Percentiles rank a stretch among this genome's conserved stretches.
These are phyloP conservation scores for Moesziomyces sp. DNA, from an alignment of 1,284 basidiomycete species.

Conservation along the genomic window DNA sequence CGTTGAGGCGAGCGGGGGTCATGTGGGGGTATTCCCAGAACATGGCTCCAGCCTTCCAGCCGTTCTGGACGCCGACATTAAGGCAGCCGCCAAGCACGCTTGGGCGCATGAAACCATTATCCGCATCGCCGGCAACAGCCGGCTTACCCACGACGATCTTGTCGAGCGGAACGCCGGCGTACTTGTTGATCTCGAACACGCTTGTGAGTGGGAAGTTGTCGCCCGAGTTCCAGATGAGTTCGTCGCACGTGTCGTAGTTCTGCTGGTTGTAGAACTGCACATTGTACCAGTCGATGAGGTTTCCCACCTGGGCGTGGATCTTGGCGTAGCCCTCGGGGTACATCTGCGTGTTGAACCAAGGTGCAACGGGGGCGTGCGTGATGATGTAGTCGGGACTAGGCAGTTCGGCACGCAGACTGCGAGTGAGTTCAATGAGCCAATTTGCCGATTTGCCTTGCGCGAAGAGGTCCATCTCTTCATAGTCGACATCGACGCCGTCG, in stretches of 20 bases:
- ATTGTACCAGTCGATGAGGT: slow-evolving; percentile 71
- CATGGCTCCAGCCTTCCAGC: slow-evolving; percentile 73
- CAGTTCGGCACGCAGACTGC: slow-evolving; percentile 69
- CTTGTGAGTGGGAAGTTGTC: slow-evolving; percentile 72
- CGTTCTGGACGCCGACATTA: slow-evolving; percentile 72
- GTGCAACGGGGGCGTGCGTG: slow-evolving; percentile 62
- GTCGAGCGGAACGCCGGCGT: slow-evolving; percentile 71
- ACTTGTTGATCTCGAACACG: slow-evolving; percentile 75
- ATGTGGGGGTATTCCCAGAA: slow-evolving; percentile 55
- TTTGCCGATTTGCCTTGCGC: slow-evolving; percentile 22
- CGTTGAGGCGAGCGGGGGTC: slow-evolving; percentile 40
- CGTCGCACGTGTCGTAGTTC: slow-evolving; percentile 51
- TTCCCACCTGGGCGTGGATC: slow-evolving; percentile 44
- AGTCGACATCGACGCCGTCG: slow-evolving; percentile 75
- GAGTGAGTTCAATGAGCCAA: slow-evolving; percentile 69
- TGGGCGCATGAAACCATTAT: slow-evolving; percentile 74
- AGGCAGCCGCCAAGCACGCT: slow-evolving; percentile 73
- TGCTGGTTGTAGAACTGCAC: slow-evolving; percentile 62
- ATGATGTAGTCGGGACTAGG: slow-evolving; percentile 68
- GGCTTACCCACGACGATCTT: slow-evolving; percentile 77
- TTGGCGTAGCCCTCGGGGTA: slow-evolving; percentile 41
- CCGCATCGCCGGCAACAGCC: slow-evolving; percentile 71
- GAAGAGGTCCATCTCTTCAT: slow-evolving; percentile 70
- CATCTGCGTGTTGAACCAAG: slow-evolving; percentile 50
- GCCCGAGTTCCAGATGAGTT: slow-evolving; percentile 73